These are phyloP conservation scores for Solanum ossicruentum DNA, from an alignment of 257 asterid species.

Conservation along the genomic window DNA sequence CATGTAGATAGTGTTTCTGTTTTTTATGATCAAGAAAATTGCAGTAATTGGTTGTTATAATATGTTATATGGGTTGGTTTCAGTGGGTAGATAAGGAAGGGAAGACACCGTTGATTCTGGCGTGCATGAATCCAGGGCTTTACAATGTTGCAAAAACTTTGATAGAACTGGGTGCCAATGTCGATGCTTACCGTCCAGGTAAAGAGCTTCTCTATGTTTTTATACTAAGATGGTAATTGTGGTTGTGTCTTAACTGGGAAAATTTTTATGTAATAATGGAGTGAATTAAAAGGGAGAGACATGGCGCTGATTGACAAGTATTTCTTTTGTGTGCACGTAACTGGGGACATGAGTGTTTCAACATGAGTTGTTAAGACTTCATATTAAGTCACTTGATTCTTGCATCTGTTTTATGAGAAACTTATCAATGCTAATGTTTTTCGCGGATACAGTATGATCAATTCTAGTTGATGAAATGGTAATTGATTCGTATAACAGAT, in stretches of 20 bases:
- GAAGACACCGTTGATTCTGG: constrained; percentile 77
- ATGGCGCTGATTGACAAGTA: background rate
- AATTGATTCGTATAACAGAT: background rate
- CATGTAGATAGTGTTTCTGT: background rate
- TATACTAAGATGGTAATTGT: background rate
- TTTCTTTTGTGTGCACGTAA: background rate
- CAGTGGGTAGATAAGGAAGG: constrained; percentile 89
- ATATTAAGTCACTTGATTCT: background rate
- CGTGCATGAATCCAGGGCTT: constrained; percentile 68
- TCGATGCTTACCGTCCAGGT: constrained; percentile 86
- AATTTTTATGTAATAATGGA: background rate
- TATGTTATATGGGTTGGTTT: constrained; percentile 4
- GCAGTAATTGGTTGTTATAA: background rate
- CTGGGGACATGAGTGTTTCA: background rate
- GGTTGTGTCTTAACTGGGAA: background rate
- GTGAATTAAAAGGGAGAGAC: background rate
- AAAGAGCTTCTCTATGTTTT: background rate
- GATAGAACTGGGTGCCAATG: constrained; percentile 87
- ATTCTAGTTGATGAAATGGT: background rate
- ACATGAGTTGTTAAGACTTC: background rate
- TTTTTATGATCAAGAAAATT: background rate
- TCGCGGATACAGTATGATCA: background rate
- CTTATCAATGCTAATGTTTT: background rate
- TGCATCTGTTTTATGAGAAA: background rate
- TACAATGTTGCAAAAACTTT: constrained; percentile 65